phyloP scores from a whole-genome alignment of 345 rosid genomes.

The Bruguiera gymnorhiza region DNA sequence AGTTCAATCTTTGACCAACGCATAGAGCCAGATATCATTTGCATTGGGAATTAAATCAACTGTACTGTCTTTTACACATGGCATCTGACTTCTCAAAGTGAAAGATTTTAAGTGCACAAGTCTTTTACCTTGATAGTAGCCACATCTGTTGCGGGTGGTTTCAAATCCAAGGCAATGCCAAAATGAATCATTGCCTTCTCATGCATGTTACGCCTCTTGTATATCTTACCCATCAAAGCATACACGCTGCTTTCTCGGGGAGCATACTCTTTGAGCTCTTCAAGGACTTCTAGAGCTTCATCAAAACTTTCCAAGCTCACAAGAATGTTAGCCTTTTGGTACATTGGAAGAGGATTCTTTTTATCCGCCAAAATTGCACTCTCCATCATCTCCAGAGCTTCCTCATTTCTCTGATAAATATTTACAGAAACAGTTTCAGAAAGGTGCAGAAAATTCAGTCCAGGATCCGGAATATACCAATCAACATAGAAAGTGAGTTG shows the following conservation, averaged over 20 bases:
- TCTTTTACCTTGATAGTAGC: constrained; percentile 76
- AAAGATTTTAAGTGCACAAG: neutral
- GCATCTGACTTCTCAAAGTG: constrained; percentile 6
- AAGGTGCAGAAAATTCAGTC: neutral
- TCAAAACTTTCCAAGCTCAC: constrained; percentile 69
- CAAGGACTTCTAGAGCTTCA: constrained; percentile 86
- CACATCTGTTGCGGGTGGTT: constrained; percentile 89
- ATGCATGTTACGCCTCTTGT: constrained; percentile 66
- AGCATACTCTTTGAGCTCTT: constrained; percentile 89
- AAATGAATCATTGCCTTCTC: constrained; percentile 92
- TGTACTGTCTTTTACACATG: neutral
- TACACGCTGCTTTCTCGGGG: constrained; percentile 93
- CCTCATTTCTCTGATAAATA: constrained; percentile 71
- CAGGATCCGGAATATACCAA: constrained; percentile 7
- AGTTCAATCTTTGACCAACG: neutral
- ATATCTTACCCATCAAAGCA: constrained; percentile 93
- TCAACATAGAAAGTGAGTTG: constrained; percentile 7
- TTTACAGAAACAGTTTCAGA: constrained; percentile 9
- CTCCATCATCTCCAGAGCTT: constrained; percentile 91
- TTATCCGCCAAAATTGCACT: constrained; percentile 81
- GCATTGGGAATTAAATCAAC: neutral
- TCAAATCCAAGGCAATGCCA: constrained; percentile 93
- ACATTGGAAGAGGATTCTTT: constrained; percentile 97
- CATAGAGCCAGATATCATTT: too few species aligned
- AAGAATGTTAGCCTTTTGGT: constrained; percentile 89